phyloP scores from a whole-genome alignment of 768 basidiomycete species.

The Galerina sulciceps region DNA sequence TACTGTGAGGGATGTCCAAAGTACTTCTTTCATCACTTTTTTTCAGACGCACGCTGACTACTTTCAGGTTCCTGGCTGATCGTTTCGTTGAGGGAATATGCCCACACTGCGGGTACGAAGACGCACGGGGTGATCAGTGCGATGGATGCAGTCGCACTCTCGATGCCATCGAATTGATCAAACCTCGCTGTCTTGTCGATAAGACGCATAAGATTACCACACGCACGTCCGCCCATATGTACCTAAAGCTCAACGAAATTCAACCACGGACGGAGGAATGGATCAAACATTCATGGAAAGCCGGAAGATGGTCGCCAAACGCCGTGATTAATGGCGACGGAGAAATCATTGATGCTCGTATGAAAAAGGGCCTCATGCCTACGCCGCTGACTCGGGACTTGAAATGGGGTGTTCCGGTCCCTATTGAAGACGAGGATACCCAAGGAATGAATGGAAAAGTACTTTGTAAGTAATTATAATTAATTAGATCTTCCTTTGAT shows the following conservation, averaged over 20 bases:
- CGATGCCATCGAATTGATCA: constrained; percentile 90
- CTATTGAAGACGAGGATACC: constrained; percentile 74
- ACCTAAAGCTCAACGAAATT: constrained; percentile 81
- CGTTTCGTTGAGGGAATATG: constrained; percentile 98
- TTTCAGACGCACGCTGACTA: neutral
- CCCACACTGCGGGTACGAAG: constrained; percentile 90
- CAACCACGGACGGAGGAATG: constrained; percentile 87
- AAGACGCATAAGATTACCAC: constrained; percentile 79
- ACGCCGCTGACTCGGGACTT: constrained; percentile 94
- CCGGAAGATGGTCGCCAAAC: constrained; percentile 93
- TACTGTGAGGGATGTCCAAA: constrained; percentile 93
- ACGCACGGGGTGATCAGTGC: constrained; percentile 98
- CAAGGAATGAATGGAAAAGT: constrained; percentile 93
- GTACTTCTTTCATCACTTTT: constrained; percentile 39
- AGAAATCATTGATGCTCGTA: constrained; percentile 85
- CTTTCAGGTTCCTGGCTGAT: constrained; percentile 86
- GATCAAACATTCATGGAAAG: constrained; percentile 79
- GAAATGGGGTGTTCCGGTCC: constrained; percentile 95
- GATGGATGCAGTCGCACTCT: constrained; percentile 92
- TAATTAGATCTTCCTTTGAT: constrained; percentile 6
- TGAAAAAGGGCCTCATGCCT: constrained; percentile 84
- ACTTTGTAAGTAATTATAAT: constrained; percentile 70
- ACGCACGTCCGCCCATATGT: constrained; percentile 87
- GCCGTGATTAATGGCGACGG: constrained; percentile 89
- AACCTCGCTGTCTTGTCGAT: constrained; percentile 92